phyloP scores from a whole-genome alignment of 768 basidiomycete genomes.

The Termitomyces sp. region DNA sequence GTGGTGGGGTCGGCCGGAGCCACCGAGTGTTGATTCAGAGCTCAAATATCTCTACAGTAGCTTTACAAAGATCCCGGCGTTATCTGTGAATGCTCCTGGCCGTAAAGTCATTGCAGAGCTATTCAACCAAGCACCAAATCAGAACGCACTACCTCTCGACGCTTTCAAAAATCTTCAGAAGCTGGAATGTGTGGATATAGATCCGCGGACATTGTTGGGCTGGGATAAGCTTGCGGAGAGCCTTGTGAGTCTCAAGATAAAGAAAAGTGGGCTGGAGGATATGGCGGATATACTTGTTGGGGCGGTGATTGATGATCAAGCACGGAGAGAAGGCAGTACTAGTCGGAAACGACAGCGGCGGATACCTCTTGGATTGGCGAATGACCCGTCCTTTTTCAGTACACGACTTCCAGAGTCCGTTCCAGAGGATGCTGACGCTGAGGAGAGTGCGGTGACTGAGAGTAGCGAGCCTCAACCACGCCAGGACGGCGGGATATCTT shows the following conservation, averaged over 20 bases:
- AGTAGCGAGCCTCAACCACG: conserved; percentile 14
- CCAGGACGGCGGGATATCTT: conserved; percentile 18
- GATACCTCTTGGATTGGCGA: conserved; percentile 34
- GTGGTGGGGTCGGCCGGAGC: conserved; percentile 68
- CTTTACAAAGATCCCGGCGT: conserved; percentile 86
- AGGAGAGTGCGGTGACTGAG: conserved; percentile 15
- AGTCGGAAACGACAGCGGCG: conserved; percentile 42
- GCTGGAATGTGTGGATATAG: conserved; percentile 74
- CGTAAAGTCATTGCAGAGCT: conserved; percentile 67
- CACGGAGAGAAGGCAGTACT: conserved; percentile 53
- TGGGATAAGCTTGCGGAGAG: conserved; percentile 78
- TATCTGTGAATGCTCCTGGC: conserved; percentile 62
- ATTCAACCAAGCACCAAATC: conserved; percentile 60
- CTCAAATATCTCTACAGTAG: conserved; percentile 86
- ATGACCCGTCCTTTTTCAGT: conserved; percentile 43
- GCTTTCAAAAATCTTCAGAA: conserved; percentile 81
- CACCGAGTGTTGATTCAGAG: conserved; percentile 61
- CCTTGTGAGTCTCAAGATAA: conserved; percentile 70
- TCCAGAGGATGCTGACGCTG: conserved; percentile 39
- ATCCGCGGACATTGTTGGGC: conserved; percentile 76
- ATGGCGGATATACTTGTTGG: conserved; percentile 72
- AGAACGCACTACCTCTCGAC: conserved; percentile 77
- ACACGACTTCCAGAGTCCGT: conserved; percentile 56
- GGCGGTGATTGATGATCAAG: conserved; percentile 76
- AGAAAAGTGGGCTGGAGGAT: conserved; percentile 79